These are phyloP conservation scores for Skeletonema costatum DNA, from an alignment of 108 stramenopile genomes.

Conservation along the genomic window DNA sequence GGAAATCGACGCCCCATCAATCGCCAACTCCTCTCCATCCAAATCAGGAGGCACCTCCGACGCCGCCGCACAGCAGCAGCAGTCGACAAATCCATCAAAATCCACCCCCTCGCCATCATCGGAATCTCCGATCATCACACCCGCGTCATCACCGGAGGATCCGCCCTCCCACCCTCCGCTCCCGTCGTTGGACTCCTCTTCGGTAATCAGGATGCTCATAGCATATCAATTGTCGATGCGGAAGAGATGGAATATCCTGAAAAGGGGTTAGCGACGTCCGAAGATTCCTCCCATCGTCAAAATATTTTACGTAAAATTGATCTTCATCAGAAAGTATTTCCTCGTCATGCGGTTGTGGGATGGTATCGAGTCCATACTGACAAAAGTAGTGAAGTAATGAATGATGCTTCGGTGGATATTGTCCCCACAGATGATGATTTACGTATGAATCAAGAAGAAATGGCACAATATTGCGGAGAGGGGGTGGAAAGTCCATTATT, in stretches of 20 bases:
- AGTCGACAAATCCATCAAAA: constrained; percentile 19
- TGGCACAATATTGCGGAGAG: constrained; percentile 45
- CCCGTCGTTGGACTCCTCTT: constrained; percentile 67
- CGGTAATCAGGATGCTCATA: background rate
- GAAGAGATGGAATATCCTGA: constrained; percentile 36
- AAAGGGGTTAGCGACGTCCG: constrained; percentile 51
- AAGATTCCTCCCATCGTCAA: constrained; percentile 42
- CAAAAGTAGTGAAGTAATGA: constrained; percentile 5
- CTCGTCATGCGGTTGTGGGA: constrained; percentile 73
- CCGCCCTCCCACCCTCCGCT: constrained; percentile 53
- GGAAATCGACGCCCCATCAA: constrained; percentile 1
- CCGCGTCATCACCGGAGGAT: constrained; percentile 72
- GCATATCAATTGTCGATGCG: constrained; percentile 28
- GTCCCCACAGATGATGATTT: constrained; percentile 63
- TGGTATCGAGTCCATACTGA: constrained; percentile 73
- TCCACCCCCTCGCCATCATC: constrained; percentile 71
- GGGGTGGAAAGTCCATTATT: constrained; percentile 49
- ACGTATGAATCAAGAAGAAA: constrained; percentile 43
- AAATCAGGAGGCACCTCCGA: background rate
- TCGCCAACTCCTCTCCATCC: background rate
- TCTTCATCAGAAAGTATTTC: constrained; percentile 82
- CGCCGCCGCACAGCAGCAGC: background rate
- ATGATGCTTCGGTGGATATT: background rate
- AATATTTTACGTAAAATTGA: constrained; percentile 59
- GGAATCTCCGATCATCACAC: constrained; percentile 89